Evolutionary conservation across 345 rosid species (phyloP).

Genomic region (Anacardium occidentale): DNA sequence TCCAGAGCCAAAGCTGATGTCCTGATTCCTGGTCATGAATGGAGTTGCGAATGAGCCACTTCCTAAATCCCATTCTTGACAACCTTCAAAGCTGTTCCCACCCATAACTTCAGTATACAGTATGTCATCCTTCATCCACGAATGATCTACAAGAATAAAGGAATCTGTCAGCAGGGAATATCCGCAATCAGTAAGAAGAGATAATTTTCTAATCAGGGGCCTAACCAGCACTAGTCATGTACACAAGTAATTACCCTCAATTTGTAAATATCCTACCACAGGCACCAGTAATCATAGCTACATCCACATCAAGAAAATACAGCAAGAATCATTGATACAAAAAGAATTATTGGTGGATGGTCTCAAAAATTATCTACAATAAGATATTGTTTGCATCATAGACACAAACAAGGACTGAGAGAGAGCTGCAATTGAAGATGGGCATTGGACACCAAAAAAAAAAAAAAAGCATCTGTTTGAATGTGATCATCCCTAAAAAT

Average conservation of each 20-base stretch:
- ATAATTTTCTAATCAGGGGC: background rate
- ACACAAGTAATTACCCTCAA: background rate
- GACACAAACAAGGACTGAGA: no score
- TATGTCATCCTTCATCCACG: constrained; percentile 47
- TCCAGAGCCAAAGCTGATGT: constrained; percentile 58
- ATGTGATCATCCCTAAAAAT: background rate
- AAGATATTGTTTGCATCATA: no score
- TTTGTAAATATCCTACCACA: background rate
- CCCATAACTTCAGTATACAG: constrained; percentile 13
- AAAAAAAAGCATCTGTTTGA: background rate
- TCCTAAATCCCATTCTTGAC: constrained; percentile 34
- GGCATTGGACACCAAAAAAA: background rate
- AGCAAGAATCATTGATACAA: background rate
- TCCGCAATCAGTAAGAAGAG: background rate
- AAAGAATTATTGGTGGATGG: no score
- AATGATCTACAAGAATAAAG: constrained; percentile 38
- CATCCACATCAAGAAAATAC: background rate
- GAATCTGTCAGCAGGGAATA: background rate
- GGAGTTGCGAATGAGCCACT: constrained; percentile 36
- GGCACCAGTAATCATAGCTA: background rate
- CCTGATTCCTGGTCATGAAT: constrained; percentile 45
- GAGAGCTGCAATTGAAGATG: background rate
- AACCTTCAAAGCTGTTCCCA: constrained; percentile 21
- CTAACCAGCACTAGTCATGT: background rate
- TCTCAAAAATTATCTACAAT: no score